A percentile compares a stretch with the other conserved stretches of the same genome.
phyloP scores from a whole-genome alignment of 148 eudicot genomes.

The Camellia sinensis region DNA sequence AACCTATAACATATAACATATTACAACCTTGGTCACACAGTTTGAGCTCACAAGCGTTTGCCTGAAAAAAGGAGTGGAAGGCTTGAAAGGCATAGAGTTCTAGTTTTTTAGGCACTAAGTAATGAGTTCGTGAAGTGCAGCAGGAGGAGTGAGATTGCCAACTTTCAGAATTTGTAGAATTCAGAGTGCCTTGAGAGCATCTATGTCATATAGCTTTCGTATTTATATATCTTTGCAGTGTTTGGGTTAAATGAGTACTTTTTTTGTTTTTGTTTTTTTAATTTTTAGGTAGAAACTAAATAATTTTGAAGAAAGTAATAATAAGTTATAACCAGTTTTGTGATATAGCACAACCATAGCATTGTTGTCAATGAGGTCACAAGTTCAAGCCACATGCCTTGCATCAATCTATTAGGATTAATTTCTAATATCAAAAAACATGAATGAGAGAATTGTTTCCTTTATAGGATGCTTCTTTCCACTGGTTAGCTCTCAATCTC shows the following conservation, averaged over 20 bases:
- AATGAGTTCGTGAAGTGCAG: too few relatives aligned
- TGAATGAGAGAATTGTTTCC: background rate
- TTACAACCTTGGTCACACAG: background rate
- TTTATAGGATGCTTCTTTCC: background rate
- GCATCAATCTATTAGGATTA: background rate
- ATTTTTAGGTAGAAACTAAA: too few relatives aligned
- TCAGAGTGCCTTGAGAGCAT: too few relatives aligned
- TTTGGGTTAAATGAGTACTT: too few relatives aligned
- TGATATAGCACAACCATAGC: background rate
- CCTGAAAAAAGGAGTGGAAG: background rate
- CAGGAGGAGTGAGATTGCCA: too few relatives aligned
- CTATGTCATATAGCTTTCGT: too few relatives aligned
- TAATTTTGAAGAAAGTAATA: background rate
- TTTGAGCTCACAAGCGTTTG: background rate
- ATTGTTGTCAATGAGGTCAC: background rate
- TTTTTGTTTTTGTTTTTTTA: too few relatives aligned
- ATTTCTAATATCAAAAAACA: background rate
- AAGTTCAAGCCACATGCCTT: background rate
- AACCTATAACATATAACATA: background rate
- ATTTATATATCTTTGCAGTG: too few relatives aligned
- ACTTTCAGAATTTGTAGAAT: too few relatives aligned
- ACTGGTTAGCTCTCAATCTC: background rate
- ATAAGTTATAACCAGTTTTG: too few relatives aligned
- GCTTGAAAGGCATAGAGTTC: background rate
- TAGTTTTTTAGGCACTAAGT: background rate